phyloP scores from a whole-genome alignment of 2,329 filamentous ascomycete species.

The Monosporascus sp. region DNA sequence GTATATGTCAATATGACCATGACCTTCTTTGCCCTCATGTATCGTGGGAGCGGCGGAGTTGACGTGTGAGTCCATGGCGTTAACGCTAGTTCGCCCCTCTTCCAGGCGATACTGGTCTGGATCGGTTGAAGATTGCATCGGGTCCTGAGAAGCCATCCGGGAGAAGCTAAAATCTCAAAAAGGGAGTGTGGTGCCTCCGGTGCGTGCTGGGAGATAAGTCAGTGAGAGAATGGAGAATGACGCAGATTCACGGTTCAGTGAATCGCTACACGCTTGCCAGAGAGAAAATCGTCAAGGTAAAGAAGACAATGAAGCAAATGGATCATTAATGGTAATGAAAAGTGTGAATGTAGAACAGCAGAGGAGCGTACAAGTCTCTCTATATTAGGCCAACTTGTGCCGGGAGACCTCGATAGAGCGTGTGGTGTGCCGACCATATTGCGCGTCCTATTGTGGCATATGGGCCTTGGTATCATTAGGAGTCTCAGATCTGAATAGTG shows the following conservation, averaged over 20 bases:
- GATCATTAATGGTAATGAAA: neutral
- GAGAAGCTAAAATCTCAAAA: neutral
- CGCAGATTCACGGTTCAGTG: neutral
- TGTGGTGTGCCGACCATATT: no score
- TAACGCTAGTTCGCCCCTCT: slow-evolving; percentile 12
- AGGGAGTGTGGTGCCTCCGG: neutral
- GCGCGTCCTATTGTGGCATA: no score
- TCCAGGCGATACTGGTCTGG: neutral
- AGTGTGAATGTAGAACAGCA: neutral
- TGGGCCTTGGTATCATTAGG: no score
- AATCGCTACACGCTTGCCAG: neutral
- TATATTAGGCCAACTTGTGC: no score
- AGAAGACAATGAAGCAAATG: slow-evolving; percentile 4
- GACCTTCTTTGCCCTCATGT: slow-evolving; percentile 12
- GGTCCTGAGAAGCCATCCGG: slow-evolving; percentile 2
- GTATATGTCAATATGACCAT: slow-evolving; percentile 19
- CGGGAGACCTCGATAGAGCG: no score
- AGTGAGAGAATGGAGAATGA: slow-evolving; percentile 1
- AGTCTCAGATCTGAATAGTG: no score
- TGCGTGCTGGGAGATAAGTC: neutral
- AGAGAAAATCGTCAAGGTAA: slow-evolving; percentile 12
- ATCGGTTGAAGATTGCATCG: slow-evolving; percentile 3
- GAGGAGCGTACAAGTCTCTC: slow-evolving; percentile 13
- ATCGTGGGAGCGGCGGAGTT: slow-evolving; percentile 19
- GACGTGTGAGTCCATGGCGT: slow-evolving; percentile 8